Evolutionary conservation across 2,329 filamentous ascomycete genomes (phyloP).

Genomic region (Pseudocercospora pini-densiflorae): DNA sequence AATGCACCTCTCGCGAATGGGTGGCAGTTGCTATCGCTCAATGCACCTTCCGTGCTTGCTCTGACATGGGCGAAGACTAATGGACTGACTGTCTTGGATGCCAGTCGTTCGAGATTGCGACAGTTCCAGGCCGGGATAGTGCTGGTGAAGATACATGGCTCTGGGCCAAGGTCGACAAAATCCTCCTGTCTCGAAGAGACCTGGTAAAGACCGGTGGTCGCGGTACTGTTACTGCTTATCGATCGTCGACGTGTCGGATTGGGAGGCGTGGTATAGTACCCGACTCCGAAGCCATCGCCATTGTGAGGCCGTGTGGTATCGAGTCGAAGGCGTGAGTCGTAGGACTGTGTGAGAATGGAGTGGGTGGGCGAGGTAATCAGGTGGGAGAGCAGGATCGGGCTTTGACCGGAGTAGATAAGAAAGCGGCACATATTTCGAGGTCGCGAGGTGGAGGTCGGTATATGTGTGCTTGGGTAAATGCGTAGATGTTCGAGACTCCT

Average conservation of each 20-base stretch:
- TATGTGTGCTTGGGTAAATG: constrained; percentile 4
- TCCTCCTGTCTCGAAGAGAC: constrained; percentile 13
- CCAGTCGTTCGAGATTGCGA: constrained; percentile 90
- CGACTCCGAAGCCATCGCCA: constrained; percentile 96
- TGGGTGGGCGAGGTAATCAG: constrained; percentile 95
- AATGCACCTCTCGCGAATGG: constrained; percentile 89
- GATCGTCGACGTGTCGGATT: constrained; percentile 4
- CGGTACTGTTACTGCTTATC: constrained; percentile 13
- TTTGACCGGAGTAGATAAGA: constrained; percentile 85
- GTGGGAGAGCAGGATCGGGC: constrained; percentile 95
- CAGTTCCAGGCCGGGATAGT: constrained; percentile 99
- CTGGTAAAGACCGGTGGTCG: neutral
- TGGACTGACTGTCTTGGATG: constrained; percentile 89
- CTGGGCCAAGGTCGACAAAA: constrained; percentile 62
- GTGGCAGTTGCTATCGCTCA: constrained; percentile 97
- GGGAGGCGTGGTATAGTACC: constrained; percentile 78
- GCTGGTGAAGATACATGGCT: constrained; percentile 96
- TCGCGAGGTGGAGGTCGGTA: neutral
- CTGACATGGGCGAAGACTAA: constrained; percentile 96
- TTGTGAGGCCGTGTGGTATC: constrained; percentile 93
- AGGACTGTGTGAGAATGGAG: constrained; percentile 96
- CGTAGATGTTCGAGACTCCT: neutral
- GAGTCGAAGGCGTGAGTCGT: constrained; percentile 89
- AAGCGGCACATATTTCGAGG: constrained; percentile 40
- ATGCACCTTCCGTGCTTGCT: constrained; percentile 89